phyloP scores from a whole-genome alignment of 768 basidiomycete species.

The Boletus barrowsii region DNA sequence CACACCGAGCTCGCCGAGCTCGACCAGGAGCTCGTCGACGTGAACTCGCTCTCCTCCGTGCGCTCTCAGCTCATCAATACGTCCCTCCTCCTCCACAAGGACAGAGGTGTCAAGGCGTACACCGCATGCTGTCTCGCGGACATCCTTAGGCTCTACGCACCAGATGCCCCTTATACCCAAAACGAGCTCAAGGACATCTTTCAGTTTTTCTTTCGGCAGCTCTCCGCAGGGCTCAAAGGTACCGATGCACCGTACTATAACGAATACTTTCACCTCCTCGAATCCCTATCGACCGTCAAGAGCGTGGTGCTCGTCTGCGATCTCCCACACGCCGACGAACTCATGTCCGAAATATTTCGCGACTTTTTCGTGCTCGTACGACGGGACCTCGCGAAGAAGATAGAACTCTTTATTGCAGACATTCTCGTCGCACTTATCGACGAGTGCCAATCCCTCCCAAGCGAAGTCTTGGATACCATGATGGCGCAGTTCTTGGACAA shows the following conservation, averaged over 20 bases:
- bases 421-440: conserved; percentile 89
- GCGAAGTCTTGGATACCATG: conserved; percentile 73
- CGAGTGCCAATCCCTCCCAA: conserved; percentile 75
- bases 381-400: conserved; percentile 73
- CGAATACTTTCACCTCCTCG: conserved; percentile 93
- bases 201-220: conserved; percentile 91
- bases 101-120: conserved; percentile 93
- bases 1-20: conserved; percentile 74
- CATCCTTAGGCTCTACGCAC: conserved; percentile 89
- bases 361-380: conserved; percentile 79
- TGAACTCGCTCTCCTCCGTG: conserved; percentile 60
- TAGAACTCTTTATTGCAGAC: conserved; percentile 83
- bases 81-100: conserved; percentile 88
- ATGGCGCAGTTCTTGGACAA: conserved; percentile 86
- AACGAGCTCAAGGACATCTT: conserved; percentile 92
- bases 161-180: conserved; percentile 93
- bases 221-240: conserved; percentile 69
- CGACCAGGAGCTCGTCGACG: conserved; percentile 86
- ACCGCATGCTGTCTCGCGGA: conserved; percentile 94
- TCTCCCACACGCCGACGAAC: conserved; percentile 80
- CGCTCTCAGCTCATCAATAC: conserved; percentile 78
- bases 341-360: conserved; percentile 80
- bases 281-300: conserved; percentile 91
- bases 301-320: conserved; percentile 93
- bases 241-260: conserved; percentile 82